These are phyloP conservation scores for Ceratorhiza oryzae-sativae DNA, from an alignment of 1,284 basidiomycete genomes.

Conservation along the genomic window DNA sequence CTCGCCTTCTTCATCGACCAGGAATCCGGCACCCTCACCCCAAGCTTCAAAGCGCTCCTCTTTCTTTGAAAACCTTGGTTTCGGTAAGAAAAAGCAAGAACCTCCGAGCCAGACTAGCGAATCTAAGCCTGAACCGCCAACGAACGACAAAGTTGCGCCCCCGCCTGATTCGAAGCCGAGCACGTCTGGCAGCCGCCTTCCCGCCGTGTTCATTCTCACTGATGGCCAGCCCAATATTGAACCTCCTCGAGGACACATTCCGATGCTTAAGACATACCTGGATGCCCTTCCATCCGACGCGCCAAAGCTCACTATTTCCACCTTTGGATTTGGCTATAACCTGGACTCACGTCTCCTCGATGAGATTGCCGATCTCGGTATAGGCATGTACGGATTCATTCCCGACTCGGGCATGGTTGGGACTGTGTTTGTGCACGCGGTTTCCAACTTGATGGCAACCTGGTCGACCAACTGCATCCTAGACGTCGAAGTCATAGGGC, in stretches of 20 bases:
- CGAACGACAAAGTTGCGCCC: constrained; percentile 4
- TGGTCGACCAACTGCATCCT: constrained; percentile 40
- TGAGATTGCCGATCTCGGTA: constrained; percentile 42
- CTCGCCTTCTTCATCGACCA: neutral
- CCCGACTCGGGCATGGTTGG: constrained; percentile 45
- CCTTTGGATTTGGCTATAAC: constrained; percentile 44
- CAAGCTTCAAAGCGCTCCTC: constrained; percentile 4
- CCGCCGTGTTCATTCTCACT: constrained; percentile 44
- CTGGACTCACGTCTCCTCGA: constrained; percentile 44
- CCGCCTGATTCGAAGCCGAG: neutral
- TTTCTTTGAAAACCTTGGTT: neutral
- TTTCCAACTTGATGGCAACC: constrained; percentile 43
- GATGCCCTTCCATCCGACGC: constrained; percentile 33
- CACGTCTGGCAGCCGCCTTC: constrained; percentile 15
- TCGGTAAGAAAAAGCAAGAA: constrained; percentile 23
- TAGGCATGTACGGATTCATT: constrained; percentile 44
- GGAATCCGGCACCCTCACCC: too few relatives aligned
- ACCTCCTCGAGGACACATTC: constrained; percentile 43
- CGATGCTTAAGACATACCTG: constrained; percentile 43
- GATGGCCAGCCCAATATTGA: constrained; percentile 43
- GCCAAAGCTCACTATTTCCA: constrained; percentile 41
- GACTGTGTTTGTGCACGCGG: constrained; percentile 45
- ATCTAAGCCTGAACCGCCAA: neutral
- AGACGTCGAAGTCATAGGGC: constrained; percentile 12
- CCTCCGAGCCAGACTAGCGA: neutral